Base-by-base conservation (phyloP, 2,329 filamentous ascomycete genomes). In the Colletotrichum sp. region DNA sequence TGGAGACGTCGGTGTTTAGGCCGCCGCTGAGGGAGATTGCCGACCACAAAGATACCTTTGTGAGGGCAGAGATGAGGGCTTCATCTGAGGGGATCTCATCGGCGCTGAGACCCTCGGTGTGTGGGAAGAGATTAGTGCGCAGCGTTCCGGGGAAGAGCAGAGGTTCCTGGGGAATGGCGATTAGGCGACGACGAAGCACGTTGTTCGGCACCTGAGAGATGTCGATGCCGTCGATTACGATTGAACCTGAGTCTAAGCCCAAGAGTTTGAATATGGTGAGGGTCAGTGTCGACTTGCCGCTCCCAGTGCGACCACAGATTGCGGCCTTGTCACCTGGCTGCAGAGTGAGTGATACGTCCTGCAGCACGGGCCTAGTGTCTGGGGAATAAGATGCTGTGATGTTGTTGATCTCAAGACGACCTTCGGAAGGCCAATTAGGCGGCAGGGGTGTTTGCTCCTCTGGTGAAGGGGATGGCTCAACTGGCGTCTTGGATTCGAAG, bases 81-180 rank as follows among this genome's bases (percentile, higher is more conserved):
- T 77, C 76, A 32, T 79, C 76, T 3, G 66, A 38, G 26, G 74
- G 78, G 10, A 28, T 48, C 57, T 73, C 71, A 0, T 32, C 38
- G 67, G 67, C 3, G 72, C 36, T 4, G 34, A 74, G 9, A 43
- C 26, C 43, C 7, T 43, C 70, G 5, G 5, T 24, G 8, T 13
- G 30, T 0, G 73, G 70, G 18, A 57, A 67, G 8, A 73, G 63
- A 24, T 75, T 75, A 1, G 43, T 71, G 5, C 73, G 69, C 26
- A 75, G 28, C 4, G 52, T 64, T 9, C 74, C 65, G 1, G 70
- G 70, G 43, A 76, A 65, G 26, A 76, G 71, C 15, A 76, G 67
- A 4, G 80, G 78, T 21, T 84, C 83, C 66, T 85, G 84, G 0
- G 83, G 71, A 1, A 84, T 79, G 1, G 81, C 79, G 16, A 84